These are phyloP conservation scores for Jatropha curcas DNA, from an alignment of 345 rosid species.

Conservation along the genomic window DNA sequence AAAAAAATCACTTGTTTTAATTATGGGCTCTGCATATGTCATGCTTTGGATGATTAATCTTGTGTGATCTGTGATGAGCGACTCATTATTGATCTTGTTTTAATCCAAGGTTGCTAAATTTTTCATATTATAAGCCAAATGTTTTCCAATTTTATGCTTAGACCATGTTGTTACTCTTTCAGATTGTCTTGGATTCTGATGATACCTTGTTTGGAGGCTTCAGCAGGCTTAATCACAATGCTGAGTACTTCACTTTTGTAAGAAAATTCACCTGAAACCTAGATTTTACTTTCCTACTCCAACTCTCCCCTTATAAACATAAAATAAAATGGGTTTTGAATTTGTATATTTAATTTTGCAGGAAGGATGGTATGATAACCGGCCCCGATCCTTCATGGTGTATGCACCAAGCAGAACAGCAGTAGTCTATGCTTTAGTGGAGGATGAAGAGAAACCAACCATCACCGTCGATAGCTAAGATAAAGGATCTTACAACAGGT, in stretches of 20 bases:
- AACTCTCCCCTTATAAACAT: neutral
- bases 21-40: neutral
- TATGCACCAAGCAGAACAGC: slow-evolving; percentile 88
- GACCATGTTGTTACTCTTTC: slow-evolving; percentile 8
- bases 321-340: slow-evolving; percentile 1
- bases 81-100: neutral
- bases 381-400: slow-evolving; percentile 73
- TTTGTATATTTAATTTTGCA: slow-evolving; percentile 34
- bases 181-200: slow-evolving; percentile 88
- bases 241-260: slow-evolving; percentile 73
- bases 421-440: slow-evolving; percentile 73
- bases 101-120: too few species aligned
- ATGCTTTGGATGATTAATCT: too few species aligned
- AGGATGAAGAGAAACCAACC: slow-evolving; percentile 35
- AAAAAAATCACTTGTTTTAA: neutral
- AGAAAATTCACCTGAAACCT: slow-evolving; percentile 26
- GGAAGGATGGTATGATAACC: slow-evolving; percentile 68
- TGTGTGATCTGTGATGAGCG: too few species aligned
- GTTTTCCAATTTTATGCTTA: neutral
- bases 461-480: slow-evolving; percentile 1
- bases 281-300: neutral
- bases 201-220: slow-evolving; percentile 75
- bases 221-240: slow-evolving; percentile 55
- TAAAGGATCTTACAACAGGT: neutral
- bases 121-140: too few species aligned